Conservation (phyloP, 2,329 filamentous ascomycete genomes). For the Gliomastix tumulicola region DNA sequence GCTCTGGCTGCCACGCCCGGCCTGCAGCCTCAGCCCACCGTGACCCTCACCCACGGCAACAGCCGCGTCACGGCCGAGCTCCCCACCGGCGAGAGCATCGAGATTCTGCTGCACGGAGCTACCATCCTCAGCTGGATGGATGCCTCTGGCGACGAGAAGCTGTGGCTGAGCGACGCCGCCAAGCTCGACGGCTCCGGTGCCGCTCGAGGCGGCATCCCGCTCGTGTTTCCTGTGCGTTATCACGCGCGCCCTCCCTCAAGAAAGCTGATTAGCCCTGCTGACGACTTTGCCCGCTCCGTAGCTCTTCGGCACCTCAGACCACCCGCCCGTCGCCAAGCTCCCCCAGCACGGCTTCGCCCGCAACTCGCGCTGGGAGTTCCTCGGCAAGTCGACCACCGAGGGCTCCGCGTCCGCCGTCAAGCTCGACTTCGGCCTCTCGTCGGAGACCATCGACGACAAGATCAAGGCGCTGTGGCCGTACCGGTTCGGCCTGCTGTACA, state of each 20-base stretch:
- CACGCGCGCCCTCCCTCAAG: neutral
- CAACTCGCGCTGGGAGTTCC: conserved; percentile 84
- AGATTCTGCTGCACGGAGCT: conserved; percentile 83
- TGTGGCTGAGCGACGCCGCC: conserved; percentile 78
- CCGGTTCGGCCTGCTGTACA: conserved; percentile 88
- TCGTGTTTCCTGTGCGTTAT: conserved; percentile 78
- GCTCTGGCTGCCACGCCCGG: conserved; percentile 69
- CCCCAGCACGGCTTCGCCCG: conserved; percentile 95
- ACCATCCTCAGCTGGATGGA: conserved; percentile 94
- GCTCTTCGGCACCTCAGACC: conserved; percentile 79
- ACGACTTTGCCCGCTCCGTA: conserved; percentile 19
- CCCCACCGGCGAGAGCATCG: conserved; percentile 79
- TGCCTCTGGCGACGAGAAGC: conserved; percentile 67
- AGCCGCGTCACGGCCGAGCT: conserved; percentile 71
- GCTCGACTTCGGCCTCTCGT: conserved; percentile 89
- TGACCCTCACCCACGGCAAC: conserved; percentile 66
- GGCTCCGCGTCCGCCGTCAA: conserved; percentile 61
- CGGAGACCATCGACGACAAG: conserved; percentile 61
- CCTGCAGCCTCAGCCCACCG: conserved; percentile 66
- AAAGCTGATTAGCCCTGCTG: too few relatives aligned
- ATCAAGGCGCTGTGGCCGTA: conserved; percentile 72
- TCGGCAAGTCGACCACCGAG: conserved; percentile 67
- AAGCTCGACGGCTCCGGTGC: conserved; percentile 81
- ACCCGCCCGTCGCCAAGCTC: conserved; percentile 70
- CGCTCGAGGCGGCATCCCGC: conserved; percentile 83